phyloP scores from a whole-genome alignment of 257 asterid genomes.

The Fraxinus excelsior region DNA sequence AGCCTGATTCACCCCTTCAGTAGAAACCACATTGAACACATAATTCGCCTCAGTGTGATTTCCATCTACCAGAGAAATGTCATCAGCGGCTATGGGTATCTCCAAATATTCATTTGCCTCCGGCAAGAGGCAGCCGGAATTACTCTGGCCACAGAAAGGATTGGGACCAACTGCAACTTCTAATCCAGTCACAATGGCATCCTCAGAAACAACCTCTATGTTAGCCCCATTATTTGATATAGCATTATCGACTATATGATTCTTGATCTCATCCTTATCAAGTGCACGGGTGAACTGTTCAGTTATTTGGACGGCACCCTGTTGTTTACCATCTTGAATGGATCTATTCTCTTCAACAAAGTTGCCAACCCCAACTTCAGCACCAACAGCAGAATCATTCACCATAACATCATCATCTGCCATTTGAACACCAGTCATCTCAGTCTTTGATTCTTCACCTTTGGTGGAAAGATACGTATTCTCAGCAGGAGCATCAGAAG shows the following conservation, averaged over 20 bases:
- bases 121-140: conserved; percentile 21
- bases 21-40: conserved; percentile 18
- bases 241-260: neutral
- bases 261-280: conserved; percentile 20
- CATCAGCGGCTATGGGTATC: conserved; percentile 12
- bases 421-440: conserved; percentile 24
- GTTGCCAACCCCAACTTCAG: conserved; percentile 25
- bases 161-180: conserved; percentile 22
- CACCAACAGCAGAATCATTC: conserved; percentile 22
- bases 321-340: conserved; percentile 28
- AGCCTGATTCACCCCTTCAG: conserved; percentile 19
- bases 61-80: conserved; percentile 24
- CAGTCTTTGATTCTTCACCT: conserved; percentile 26
- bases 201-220: neutral
- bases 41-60: conserved; percentile 20
- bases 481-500: conserved; percentile 26
- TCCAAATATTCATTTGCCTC: conserved; percentile 26
- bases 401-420: conserved; percentile 28
- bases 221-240: conserved; percentile 22
- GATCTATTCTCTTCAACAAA: conserved; percentile 27
- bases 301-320: conserved; percentile 21
- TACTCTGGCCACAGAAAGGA: conserved; percentile 7
- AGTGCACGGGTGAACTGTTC: conserved; percentile 25
- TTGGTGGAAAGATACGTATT: conserved; percentile 17
- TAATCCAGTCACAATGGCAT: conserved; percentile 11